Conservation (phyloP, 768 basidiomycete species). For the Leccinum disarticulatum region DNA sequence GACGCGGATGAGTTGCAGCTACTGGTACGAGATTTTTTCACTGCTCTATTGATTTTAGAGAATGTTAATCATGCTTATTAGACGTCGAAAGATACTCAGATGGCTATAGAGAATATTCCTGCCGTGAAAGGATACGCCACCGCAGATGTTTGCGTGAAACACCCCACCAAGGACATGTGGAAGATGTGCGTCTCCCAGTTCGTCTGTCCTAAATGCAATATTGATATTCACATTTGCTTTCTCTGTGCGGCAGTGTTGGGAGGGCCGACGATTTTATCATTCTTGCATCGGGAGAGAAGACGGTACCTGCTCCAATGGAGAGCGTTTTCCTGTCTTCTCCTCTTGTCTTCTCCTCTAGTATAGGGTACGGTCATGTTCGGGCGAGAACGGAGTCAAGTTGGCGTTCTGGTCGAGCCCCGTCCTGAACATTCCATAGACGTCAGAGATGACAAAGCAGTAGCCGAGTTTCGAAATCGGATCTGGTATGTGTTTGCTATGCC, state of each 20-base stretch:
- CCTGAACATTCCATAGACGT: slow-evolving; percentile 20
- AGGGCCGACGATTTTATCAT: slow-evolving; percentile 39
- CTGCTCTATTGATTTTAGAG: too few relatives aligned
- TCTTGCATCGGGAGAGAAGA: slow-evolving; percentile 21
- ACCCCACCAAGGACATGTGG: slow-evolving; percentile 44
- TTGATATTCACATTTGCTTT: background rate
- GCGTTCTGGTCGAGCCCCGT: slow-evolving; percentile 33
- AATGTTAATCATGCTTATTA: background rate
- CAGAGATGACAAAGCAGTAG: slow-evolving; percentile 22
- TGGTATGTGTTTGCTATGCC: slow-evolving; percentile 22
- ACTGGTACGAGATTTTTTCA: slow-evolving; percentile 26
- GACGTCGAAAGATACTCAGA: background rate
- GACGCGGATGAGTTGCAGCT: slow-evolving; percentile 38
- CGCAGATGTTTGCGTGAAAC: slow-evolving; percentile 42
- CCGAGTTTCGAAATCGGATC: slow-evolving; percentile 30
- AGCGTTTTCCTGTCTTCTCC: slow-evolving; percentile 22
- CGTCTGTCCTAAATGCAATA: accelerated
- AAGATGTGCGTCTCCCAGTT: slow-evolving; percentile 24
- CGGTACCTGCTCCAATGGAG: slow-evolving; percentile 31
- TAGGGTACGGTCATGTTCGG: slow-evolving; percentile 35
- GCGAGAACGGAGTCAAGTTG: slow-evolving; percentile 30
- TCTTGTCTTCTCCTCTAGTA: slow-evolving; percentile 19
- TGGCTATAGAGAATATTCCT: slow-evolving; percentile 35
- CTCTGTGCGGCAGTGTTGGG: slow-evolving; percentile 21
- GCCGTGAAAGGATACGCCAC: slow-evolving; percentile 44